Percentiles rank a stretch among this genome's conserved stretches.
These are phyloP conservation scores for Hydrangea macrophylla DNA, from an alignment of 148 eudicot genomes.

Conservation along the genomic window DNA sequence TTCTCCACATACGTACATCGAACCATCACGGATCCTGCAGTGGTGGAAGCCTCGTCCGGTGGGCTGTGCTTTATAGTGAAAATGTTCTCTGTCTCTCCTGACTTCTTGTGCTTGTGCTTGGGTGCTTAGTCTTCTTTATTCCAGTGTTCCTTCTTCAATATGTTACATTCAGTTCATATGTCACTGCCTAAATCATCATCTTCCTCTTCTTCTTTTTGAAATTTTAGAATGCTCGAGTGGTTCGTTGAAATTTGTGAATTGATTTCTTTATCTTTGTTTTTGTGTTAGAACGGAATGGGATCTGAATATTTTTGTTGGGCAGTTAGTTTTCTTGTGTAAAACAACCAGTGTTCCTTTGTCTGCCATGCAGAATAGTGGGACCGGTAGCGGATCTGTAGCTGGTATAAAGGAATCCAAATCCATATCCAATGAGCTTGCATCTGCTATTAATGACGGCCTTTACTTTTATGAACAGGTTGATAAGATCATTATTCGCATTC, in stretches of 20 bases:
- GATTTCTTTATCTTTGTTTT: neutral
- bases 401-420: constrained; percentile 44
- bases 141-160: neutral
- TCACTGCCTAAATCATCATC: neutral
- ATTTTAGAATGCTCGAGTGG: too few species aligned
- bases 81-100: too few species aligned
- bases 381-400: constrained; percentile 32
- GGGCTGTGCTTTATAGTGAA: too few species aligned
- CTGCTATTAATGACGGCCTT: constrained; percentile 85
- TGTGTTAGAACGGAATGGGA: neutral
- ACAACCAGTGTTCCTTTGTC: neutral
- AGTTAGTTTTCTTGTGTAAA: neutral
- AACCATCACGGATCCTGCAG: too few species aligned
- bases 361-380: constrained; percentile 50
- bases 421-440: constrained; percentile 76
- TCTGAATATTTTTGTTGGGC: neutral
- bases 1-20: too few species aligned
- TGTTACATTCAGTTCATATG: neutral
- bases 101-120: too few species aligned
- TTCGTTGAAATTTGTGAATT: too few species aligned
- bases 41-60: too few species aligned
- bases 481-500: constrained; percentile 5
- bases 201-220: neutral
- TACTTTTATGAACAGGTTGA: constrained; percentile 92
- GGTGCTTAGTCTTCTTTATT: too few species aligned